A percentile compares a stretch with the other conserved stretches of the same genome.
phyloP scores from a whole-genome alignment of 2,329 filamentous ascomycete species.

The Gliomastix tumulicola region DNA sequence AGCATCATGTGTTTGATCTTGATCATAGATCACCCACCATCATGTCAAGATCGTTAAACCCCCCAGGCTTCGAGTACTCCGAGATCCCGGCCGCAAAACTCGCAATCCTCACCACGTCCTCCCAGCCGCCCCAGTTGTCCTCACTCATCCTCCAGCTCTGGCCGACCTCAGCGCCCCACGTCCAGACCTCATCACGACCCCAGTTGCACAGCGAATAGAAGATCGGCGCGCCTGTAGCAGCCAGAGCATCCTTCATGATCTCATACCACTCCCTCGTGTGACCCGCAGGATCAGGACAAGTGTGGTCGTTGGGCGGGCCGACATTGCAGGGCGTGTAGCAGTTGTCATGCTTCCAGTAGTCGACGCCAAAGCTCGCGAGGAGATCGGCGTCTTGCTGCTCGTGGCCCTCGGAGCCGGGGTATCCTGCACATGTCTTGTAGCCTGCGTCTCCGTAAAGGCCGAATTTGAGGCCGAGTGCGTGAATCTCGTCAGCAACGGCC shows the following conservation, averaged over 20 bases:
- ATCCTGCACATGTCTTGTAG: slow-evolving; percentile 12
- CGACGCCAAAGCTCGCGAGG: slow-evolving; percentile 7
- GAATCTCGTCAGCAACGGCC: slow-evolving; percentile 41
- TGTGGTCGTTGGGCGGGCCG: too few species aligned
- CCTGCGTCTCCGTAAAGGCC: slow-evolving; percentile 55
- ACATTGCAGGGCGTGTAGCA: slow-evolving; percentile 8
- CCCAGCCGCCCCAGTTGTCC: slow-evolving; percentile 22
- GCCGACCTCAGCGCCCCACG: slow-evolving; percentile 35
- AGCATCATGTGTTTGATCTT: too few species aligned
- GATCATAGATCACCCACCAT: slow-evolving; percentile 9
- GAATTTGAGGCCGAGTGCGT: slow-evolving; percentile 49
- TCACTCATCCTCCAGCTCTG: slow-evolving; percentile 29
- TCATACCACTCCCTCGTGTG: slow-evolving; percentile 8
- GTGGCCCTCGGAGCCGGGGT: slow-evolving; percentile 8
- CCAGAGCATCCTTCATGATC: slow-evolving; percentile 39
- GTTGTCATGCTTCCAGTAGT: slow-evolving; percentile 10
- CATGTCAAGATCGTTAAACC: slow-evolving; percentile 20
- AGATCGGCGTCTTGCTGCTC: slow-evolving; percentile 7
- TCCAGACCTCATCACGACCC: slow-evolving; percentile 36
- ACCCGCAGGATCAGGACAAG: slow-evolving; percentile 3
- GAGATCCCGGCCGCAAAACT: slow-evolving; percentile 5
- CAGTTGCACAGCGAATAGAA: slow-evolving; percentile 42
- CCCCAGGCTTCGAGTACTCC: slow-evolving; percentile 13
- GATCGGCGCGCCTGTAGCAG: slow-evolving; percentile 23
- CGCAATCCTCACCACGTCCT: slow-evolving; percentile 7